Base-by-base conservation (phyloP, 139 green algal genomes). In the Zygnema cylindricum region DNA sequence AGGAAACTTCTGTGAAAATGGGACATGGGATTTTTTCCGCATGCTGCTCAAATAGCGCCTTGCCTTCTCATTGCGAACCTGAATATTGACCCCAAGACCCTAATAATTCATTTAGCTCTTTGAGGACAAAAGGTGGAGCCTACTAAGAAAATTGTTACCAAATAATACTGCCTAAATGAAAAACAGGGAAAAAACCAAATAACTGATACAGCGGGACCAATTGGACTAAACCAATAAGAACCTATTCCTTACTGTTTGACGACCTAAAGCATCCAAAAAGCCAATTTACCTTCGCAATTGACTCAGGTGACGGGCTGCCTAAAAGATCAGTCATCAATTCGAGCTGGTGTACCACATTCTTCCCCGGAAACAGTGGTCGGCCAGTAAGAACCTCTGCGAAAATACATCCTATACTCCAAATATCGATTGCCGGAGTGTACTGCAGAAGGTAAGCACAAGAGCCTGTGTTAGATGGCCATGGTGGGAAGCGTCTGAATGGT, bases 321-420 rank as follows among this genome's bases (percentile, higher is more conserved):
- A 99, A 94, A 71, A 99, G 89, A 91, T 99, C 97, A 2, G 97
- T 99, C 93, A 99, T 99, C 33, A 99, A 94, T 94, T 99, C 97
- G 88, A 99, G 92, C 95, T 99, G 97, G 92, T 99, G 96, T 39
- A 98, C 97, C 73, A 99, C 97, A 85, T 99, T 99, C 81, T 95
- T 94, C 2, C 97, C 97, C 0, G 97, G 96, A 90, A 99, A 99
- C 85, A 99, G 94, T 39, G 97, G 96, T 89, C 95, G 96, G 33
- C 96, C 95, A 49, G 96, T 92, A 79, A 99, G 91, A 55, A 98
- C 93, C 94, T 99, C 97, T 1, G 97, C 97, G 94, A 99, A 99
- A 89, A 99, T 99, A 94, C 97, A 99, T 42, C 97, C 97, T 43
- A 98, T 96, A 76, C 84, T 95, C 97, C 97, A 99, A 81, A 99